Percentiles rank a stretch among this genome's conserved stretches.
Evolutionary conservation across 1,284 basidiomycete species (phyloP).

Genomic region (Flammula alnicola): DNA sequence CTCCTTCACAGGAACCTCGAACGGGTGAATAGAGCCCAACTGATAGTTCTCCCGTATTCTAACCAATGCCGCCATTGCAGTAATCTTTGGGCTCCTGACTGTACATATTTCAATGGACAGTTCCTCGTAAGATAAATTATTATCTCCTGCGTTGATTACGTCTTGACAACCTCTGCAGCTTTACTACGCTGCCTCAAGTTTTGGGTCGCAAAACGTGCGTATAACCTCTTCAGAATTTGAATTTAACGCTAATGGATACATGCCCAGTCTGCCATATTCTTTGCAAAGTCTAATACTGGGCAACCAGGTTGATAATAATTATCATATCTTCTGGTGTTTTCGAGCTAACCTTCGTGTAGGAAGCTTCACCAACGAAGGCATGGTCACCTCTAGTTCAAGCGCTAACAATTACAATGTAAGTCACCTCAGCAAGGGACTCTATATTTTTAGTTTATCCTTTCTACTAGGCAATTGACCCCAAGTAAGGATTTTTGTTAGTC

Average conservation of each 20-base stretch:
- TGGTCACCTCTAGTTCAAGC: constrained; percentile 49
- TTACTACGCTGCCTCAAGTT: constrained; percentile 50
- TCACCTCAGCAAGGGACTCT: too few relatives aligned
- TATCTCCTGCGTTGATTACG: neutral
- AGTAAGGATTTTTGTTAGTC: constrained; percentile 39
- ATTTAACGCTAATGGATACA: too few relatives aligned
- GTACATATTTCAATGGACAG: constrained; percentile 46
- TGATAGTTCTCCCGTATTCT: neutral
- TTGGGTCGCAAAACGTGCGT: constrained; percentile 52
- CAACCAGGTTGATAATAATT: constrained; percentile 36
- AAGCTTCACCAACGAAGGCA: constrained; percentile 51
- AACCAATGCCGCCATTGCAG: constrained; percentile 21
- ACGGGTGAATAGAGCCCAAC: constrained; percentile 53
- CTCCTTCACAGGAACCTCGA: constrained; percentile 49
- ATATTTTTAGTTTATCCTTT: neutral
- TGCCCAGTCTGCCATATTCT: constrained; percentile 54
- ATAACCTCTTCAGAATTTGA: too few relatives aligned
- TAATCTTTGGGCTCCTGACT: constrained; percentile 58
- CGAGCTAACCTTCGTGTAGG: constrained; percentile 28
- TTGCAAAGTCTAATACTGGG: constrained; percentile 52
- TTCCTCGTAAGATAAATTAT: constrained; percentile 44
- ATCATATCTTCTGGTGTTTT: neutral
- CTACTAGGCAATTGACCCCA: constrained; percentile 58
- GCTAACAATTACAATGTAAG: constrained; percentile 54
- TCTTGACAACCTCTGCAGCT: constrained; percentile 31